Percentiles rank a stretch among this genome's conserved stretches.
Conservation (phyloP, 2,329 filamentous ascomycete genomes). For the Claviceps lovelessii region DNA sequence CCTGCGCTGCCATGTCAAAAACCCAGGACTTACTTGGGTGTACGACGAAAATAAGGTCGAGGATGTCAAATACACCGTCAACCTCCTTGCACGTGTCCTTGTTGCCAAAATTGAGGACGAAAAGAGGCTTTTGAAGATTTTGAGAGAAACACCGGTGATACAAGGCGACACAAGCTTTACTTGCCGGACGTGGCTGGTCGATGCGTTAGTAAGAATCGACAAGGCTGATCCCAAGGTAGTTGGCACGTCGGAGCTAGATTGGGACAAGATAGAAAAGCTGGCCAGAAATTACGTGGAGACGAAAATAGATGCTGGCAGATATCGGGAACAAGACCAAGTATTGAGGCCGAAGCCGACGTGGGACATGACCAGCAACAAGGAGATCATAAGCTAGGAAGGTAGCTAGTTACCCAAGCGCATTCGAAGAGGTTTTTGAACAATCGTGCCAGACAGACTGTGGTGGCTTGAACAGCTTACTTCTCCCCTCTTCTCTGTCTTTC, state of each 20-base stretch:
- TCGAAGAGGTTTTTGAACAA: no score
- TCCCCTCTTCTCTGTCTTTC: no score
- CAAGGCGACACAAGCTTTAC: constrained; percentile 22
- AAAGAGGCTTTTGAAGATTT: constrained; percentile 16
- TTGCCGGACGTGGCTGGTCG: constrained; percentile 25
- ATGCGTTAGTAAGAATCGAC: constrained; percentile 18
- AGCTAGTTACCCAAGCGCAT: no score
- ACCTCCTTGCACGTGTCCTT: constrained; percentile 22
- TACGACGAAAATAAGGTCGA: constrained; percentile 13
- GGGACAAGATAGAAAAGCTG: constrained; percentile 20
- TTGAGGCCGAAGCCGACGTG: constrained; percentile 16
- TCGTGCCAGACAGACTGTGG: no score
- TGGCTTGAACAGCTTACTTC: no score
- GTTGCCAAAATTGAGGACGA: constrained; percentile 26
- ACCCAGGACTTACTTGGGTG: constrained; percentile 8
- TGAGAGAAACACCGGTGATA: constrained; percentile 19
- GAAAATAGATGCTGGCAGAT: constrained; percentile 17
- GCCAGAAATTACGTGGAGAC: constrained; percentile 20
- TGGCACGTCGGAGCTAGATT: constrained; percentile 23
- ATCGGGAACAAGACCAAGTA: constrained; percentile 4
- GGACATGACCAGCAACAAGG: constrained; percentile 14
- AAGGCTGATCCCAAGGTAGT: constrained; percentile 21
- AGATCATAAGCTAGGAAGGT: constrained; percentile 6
- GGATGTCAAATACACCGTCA: constrained; percentile 12
- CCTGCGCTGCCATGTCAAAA: constrained; percentile 20